Conservation (phyloP, 78 protist genomes). For the Dictyostelium brefeldianum region DNA sequence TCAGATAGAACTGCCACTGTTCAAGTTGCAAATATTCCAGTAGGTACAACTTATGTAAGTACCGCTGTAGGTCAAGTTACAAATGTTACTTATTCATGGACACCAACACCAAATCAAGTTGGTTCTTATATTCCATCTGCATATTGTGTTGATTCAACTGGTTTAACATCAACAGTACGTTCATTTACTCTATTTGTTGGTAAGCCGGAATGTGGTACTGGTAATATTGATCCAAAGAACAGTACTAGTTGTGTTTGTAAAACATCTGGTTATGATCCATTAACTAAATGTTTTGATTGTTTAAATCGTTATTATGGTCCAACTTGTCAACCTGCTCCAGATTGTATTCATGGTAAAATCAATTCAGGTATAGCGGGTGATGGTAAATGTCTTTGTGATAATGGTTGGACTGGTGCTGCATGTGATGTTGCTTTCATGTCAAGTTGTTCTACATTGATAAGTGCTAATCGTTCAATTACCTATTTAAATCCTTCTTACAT, state of each 20-base stretch:
- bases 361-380: constrained; percentile 25
- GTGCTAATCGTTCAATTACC: not conserved
- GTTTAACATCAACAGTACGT: constrained; percentile 1
- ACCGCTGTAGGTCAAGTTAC: not conserved
- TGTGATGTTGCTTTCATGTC: not conserved
- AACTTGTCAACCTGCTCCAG: not conserved
- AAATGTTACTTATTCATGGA: constrained; percentile 1
- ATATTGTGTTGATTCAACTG: not conserved
- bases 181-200: constrained; percentile 14
- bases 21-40: constrained; percentile 17
- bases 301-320: constrained; percentile 18
- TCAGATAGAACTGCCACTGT: not conserved
- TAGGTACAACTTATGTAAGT: not conserved
- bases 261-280: constrained; percentile 22
- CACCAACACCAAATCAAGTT: not conserved
- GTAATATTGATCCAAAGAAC: not conserved
- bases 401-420: constrained; percentile 39
- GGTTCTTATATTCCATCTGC: constrained; percentile 29
- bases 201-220: constrained; percentile 32
- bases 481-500: not conserved
- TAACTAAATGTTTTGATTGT: constrained; percentile 33
- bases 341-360: constrained; percentile 34
- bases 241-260: not conserved
- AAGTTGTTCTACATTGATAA: not conserved
- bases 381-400: constrained; percentile 57